phyloP scores from a whole-genome alignment of 2,329 filamentous ascomycete species.

The Penicillium sumatraense region DNA sequence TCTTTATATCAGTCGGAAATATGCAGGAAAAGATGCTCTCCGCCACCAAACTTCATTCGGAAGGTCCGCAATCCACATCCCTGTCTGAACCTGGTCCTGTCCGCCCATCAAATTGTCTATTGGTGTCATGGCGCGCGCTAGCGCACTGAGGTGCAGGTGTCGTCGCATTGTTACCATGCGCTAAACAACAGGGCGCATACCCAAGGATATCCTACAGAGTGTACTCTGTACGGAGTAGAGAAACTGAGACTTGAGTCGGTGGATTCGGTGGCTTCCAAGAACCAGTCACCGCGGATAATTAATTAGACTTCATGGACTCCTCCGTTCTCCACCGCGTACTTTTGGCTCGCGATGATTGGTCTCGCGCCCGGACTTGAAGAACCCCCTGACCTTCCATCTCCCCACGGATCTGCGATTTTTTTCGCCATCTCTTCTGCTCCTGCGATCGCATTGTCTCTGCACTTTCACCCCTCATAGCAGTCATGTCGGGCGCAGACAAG shows the following conservation, averaged over 20 bases:
- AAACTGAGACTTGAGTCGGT: not conserved
- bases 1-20: not conserved
- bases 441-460: not conserved
- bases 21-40: not conserved
- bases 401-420: constrained; percentile 10
- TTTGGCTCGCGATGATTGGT: not conserved
- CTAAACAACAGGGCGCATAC: not conserved
- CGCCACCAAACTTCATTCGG: not conserved
- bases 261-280: not conserved
- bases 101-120: not conserved
- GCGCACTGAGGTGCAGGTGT: not conserved
- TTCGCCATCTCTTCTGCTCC: not conserved
- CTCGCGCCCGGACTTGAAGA: not conserved
- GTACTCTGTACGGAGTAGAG: too few species aligned
- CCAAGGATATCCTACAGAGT: constrained; percentile 1
- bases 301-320: constrained; percentile 1
- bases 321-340: not conserved
- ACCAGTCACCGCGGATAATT: not conserved
- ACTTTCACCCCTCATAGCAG: not conserved
- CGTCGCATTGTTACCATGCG: not conserved
- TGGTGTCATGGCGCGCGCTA: constrained; percentile 2
- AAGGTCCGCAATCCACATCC: constrained; percentile 1
- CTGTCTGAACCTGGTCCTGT: not conserved
- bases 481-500: constrained; percentile 20
- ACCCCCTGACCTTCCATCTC: not conserved